A percentile compares a stretch with the other conserved stretches of the same genome.
phyloP scores from a whole-genome alignment of 495 filamentous ascomycete species.

The Pyrenula aspistea region DNA sequence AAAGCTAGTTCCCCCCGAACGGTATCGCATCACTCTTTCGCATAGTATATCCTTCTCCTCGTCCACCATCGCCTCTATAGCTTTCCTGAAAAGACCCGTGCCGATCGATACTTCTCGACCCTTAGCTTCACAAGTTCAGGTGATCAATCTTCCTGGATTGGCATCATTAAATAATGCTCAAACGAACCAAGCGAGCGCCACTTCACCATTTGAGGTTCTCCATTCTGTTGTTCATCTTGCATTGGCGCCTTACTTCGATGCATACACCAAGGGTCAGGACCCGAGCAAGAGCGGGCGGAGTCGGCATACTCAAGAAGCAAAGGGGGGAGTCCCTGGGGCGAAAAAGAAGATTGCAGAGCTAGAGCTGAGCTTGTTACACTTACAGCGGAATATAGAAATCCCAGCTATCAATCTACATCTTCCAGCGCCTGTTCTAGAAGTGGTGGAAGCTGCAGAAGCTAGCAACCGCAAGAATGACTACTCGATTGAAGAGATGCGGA shows the following conservation, averaged over 20 bases:
- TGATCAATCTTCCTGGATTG: conserved; percentile 79
- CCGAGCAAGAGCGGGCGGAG: conserved; percentile 47
- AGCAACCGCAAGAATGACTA: conserved; percentile 47
- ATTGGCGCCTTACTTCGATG: conserved; percentile 90
- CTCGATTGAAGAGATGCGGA: not conserved
- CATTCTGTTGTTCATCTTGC: conserved; percentile 80
- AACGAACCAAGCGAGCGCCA: conserved; percentile 52
- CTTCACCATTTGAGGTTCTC: conserved; percentile 82
- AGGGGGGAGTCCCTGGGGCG: conserved; percentile 89
- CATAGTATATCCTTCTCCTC: conserved; percentile 69
- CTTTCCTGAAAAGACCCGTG: conserved; percentile 76
- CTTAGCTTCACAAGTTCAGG: conserved; percentile 74
- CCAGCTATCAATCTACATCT: conserved; percentile 61
- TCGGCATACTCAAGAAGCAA: conserved; percentile 70
- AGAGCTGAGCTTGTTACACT: conserved; percentile 74
- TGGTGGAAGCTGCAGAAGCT: conserved; percentile 59
- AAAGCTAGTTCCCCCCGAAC: conserved; percentile 14
- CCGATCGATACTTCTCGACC: conserved; percentile 72
- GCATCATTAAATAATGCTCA: conserved; percentile 49
- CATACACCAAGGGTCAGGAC: conserved; percentile 77
- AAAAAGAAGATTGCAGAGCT: conserved; percentile 93
- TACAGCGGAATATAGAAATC: conserved; percentile 97
- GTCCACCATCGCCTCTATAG: conserved; percentile 70
- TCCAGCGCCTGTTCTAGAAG: conserved; percentile 75
- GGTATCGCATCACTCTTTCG: conserved; percentile 66